phyloP scores from a whole-genome alignment of 192 early-diverging fungal genomes.

The Entophlyctis helioformis region DNA sequence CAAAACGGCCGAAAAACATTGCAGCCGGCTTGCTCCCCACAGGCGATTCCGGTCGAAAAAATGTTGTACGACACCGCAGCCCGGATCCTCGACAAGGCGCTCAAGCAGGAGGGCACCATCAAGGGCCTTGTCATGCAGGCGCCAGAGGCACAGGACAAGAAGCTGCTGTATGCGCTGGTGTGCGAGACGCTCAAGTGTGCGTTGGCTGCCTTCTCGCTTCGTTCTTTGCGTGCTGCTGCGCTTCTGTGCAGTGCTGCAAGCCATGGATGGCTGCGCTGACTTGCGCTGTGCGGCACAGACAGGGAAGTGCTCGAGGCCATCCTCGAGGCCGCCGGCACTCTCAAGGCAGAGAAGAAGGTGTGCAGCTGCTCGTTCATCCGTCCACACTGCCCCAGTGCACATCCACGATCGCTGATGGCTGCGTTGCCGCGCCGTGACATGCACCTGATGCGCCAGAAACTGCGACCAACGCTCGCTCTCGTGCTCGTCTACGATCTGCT shows the following conservation, averaged over 20 bases:
- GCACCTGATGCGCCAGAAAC: background rate
- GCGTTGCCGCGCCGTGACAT: too few species aligned
- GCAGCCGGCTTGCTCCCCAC: too few species aligned
- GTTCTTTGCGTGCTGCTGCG: background rate
- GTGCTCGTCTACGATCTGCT: constrained; percentile 82
- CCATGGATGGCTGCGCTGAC: too few species aligned
- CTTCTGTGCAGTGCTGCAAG: background rate
- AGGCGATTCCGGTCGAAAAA: too few species aligned
- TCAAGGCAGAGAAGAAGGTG: constrained; percentile 10
- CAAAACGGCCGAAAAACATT: too few species aligned
- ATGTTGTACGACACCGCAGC: constrained; percentile 43
- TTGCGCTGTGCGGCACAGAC: constrained; percentile 5
- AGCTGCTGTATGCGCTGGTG: constrained; percentile 76
- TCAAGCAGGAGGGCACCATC: constrained; percentile 61
- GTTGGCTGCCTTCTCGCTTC: background rate
- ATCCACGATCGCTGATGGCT: too few species aligned
- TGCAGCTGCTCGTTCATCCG: too few species aligned
- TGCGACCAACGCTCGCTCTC: constrained; percentile 28
- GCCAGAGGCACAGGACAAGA: constrained; percentile 43
- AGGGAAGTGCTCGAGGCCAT: constrained; percentile 15
- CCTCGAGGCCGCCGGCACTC: constrained; percentile 8
- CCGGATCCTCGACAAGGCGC: constrained; percentile 63
- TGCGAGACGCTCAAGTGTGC: constrained; percentile 80
- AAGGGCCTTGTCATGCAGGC: constrained; percentile 46
- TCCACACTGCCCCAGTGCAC: too few species aligned